These are phyloP conservation scores for Euphrasia confusa DNA, from an alignment of 257 asterid genomes.

Conservation along the genomic window DNA sequence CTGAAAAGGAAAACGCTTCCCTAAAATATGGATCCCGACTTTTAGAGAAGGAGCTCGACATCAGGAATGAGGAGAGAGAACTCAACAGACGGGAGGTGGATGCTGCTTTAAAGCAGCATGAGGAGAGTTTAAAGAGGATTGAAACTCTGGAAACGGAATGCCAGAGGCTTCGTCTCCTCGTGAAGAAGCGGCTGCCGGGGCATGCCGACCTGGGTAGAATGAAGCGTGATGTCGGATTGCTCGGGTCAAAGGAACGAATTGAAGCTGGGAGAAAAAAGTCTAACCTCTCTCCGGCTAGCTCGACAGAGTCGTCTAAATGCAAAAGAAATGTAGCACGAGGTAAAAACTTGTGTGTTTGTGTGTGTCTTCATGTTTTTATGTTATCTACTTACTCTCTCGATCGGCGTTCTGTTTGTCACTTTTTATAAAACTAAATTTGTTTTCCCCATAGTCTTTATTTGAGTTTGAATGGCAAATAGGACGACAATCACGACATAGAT, in stretches of 20 bases:
- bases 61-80: slow-evolving; percentile 86
- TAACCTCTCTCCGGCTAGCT: slow-evolving; percentile 33
- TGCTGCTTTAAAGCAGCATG: slow-evolving; percentile 47
- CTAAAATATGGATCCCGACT: slow-evolving; percentile 64
- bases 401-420: no score
- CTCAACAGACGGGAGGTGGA: slow-evolving; percentile 56
- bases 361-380: no score
- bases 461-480: no score
- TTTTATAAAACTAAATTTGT: no score
- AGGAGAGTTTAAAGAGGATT: slow-evolving; percentile 56
- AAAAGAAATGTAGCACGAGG: no score
- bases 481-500: no score
- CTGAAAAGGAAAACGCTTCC: slow-evolving; percentile 68
- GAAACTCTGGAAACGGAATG: slow-evolving; percentile 71
- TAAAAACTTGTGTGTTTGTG: no score
- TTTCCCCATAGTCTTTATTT: no score
- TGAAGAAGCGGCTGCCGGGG: slow-evolving; percentile 60
- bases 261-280: slow-evolving; percentile 40
- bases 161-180: slow-evolving; percentile 66
- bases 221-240: slow-evolving; percentile 54
- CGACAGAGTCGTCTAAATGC: slow-evolving; percentile 10
- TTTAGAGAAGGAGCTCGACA: slow-evolving; percentile 74
- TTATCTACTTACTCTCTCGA: no score
- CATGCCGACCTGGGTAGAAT: slow-evolving; percentile 61
- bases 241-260: slow-evolving; percentile 35